Evolutionary conservation across 495 filamentous ascomycete genomes (phyloP), one percentile per base, ranked within the genome.

Genomic region (Collariella sp.): DNA sequence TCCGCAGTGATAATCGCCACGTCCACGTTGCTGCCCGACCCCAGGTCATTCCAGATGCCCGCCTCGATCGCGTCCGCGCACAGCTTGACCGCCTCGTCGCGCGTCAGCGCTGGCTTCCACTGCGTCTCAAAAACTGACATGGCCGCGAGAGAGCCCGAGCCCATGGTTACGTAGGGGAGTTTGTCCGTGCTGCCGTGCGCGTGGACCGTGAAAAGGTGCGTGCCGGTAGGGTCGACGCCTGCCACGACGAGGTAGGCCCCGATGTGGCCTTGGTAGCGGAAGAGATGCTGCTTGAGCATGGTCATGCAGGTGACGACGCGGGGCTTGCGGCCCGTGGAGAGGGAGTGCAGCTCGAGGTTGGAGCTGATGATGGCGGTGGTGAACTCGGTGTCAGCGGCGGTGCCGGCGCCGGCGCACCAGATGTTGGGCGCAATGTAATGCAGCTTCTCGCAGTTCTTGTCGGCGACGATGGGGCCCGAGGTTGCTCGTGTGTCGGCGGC

Each of bases 391-490:
- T 99, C 94, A 57, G 94, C 93, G 57, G 93, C 93, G 39, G 93
- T 99, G 72, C 93, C 93, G 54, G 93, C 94, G 62, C 94, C 94
- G 13, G 94, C 94, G 76, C 94, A 99, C 94, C 93, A 99, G 76
- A 99, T 99, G 72, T 96, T 89, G 51, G 94, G 89, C 11, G 93
- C 78, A 71, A 97, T 99, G 79, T 94, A 99, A 75, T 99, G 94
- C 46, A 99, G 83, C 78, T 99, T 99, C 74, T 99, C 89, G 74
- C 94, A 99, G 83, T 99, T 99, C 88, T 99, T 99, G 83, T 99
- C 94, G 67, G 94, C 94, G 63, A 99, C 94, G 70, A 99, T 99
- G 38, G 91, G 89, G 18, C 94, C 94, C 57, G 87, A 91, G 38
- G 94, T 99, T 50, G 94, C 94, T 83, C 94, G 82, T 61, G 94